Conservation (phyloP, 176 grass and related monocot species). For the Oryza glumipatula region DNA sequence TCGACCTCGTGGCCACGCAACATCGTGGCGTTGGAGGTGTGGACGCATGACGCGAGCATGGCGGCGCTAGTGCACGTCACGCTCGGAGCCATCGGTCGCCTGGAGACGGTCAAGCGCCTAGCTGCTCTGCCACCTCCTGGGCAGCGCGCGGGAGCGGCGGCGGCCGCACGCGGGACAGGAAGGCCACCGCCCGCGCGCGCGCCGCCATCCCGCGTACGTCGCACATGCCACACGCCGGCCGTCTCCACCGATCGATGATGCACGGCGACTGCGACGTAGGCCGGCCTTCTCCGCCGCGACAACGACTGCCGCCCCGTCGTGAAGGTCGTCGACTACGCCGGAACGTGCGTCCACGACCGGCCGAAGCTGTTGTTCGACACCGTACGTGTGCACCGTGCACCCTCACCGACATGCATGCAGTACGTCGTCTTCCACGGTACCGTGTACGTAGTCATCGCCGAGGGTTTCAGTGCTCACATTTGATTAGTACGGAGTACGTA, state of each 20-base stretch:
- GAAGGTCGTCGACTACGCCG: conserved; percentile 65
- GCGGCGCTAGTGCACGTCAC: conserved; percentile 65
- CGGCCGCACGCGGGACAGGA: too few relatives aligned
- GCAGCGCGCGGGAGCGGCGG: conserved; percentile 16
- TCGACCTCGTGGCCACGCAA: too few relatives aligned
- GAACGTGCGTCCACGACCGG: conserved; percentile 68
- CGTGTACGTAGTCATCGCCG: conserved; percentile 55
- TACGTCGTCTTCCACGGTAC: conserved; percentile 91
- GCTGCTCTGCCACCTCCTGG: conserved; percentile 69
- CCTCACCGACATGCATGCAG: conserved; percentile 83
- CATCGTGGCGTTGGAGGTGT: conserved; percentile 74
- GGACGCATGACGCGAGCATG: conserved; percentile 79
- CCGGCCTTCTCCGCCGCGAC: conserved; percentile 21
- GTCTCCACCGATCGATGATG: too few relatives aligned
- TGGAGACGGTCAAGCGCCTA: too few relatives aligned
- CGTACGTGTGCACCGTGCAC: conserved; percentile 62
- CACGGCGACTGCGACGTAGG: too few relatives aligned
- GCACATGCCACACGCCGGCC: too few relatives aligned
- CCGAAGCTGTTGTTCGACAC: conserved; percentile 92
- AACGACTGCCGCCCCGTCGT: conserved; percentile 29
- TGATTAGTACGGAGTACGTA: conserved; percentile 48
- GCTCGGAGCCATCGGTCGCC: too few relatives aligned
- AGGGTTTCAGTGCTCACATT: conserved; percentile 48
- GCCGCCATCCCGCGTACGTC: too few relatives aligned
- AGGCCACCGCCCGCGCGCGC: too few relatives aligned